Base-by-base conservation (phyloP, 306 rosid genomes). In the Bauhinia variegata region DNA sequence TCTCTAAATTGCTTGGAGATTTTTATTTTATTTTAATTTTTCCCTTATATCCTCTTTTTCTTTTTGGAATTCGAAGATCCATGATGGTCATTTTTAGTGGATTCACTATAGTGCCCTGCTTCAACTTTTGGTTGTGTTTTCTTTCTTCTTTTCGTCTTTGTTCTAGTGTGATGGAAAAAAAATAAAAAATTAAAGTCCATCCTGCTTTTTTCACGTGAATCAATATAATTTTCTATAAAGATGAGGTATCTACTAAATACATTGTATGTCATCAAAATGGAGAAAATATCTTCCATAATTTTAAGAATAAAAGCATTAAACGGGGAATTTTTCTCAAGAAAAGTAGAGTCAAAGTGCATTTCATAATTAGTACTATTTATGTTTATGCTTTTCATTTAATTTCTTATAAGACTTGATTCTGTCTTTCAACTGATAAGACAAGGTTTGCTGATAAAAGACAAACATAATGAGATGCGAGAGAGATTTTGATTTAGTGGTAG, bases 21-120 rank as follows among this genome's bases (percentile, higher is more conserved):
- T 34, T 49, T 67, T 53, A 60, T 36, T n/a, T n/a, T n/a, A n/a
- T n/a, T n/a, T n/a, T n/a, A n/a, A n/a, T n/a, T n/a, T n/a, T n/a
- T n/a, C n/a, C n/a, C n/a, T n/a, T n/a, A n/a, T n/a, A n/a, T n/a
- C n/a, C 47, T 61, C 86, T 82, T 76, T 86, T 81, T 43, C 80
- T 77, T 83, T 80, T 71, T 51, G 32, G 73, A 60, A 67, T 66
- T 53, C 77, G 61, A 80, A 82, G 91, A 86, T 86, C 79, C 93
- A 86, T 77, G 60, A 79, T 89, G 84, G 79, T 78, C 73, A 43
- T 75, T 85, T n/a, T 77, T 78, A 77, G 88, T 87, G 91, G 96
- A 82, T 82, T 87, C 83, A 68, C 83, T 73, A 72, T 77, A 77
- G 79, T 69, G 88, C 86, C n/a, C 75, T 87, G 86, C 83, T 36